Evolutionary conservation across 495 filamentous ascomycete genomes (phyloP), one percentile per base, ranked within the genome.

Genomic region (Corynascus novoguineensis): DNA sequence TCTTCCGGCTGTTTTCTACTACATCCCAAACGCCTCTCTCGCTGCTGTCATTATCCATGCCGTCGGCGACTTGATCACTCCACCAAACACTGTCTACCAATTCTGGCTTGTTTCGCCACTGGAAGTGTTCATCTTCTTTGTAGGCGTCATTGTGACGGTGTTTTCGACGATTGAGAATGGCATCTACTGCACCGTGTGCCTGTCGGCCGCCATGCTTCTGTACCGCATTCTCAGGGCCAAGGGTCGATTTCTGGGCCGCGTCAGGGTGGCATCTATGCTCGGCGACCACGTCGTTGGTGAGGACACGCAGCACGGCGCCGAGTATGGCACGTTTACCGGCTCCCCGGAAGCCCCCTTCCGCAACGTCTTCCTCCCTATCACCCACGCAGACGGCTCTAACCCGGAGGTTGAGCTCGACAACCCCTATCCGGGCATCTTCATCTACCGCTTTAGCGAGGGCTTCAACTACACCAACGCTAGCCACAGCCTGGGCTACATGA

Each of bases 21-120:
- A 90, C 72, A 97, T 98, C 61, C 90, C 93, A 3, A 86, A 81
- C 57, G 84, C 93, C 3, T 78, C 83, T 6, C 82, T 98, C n/a
- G 80, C 95, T 8, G 93, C 85, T 46, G 90, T 98, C 67, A 98
- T 98, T 61, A 97, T 98, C 66, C 93, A 98, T 67, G 93, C 95
- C 21, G 93, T 98, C 22, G 89, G 90, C 55, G 93, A 98, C 64
- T 71, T 98, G 47, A 92, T 98, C 72, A 97, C 95, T 0, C 83
- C 92, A 2, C 93, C 95, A 7, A 92, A 96, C 66, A 90, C 87
- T 1, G 79, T 97, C 7, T 97, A 97, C 72, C 88, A 93, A 67
- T 98, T 98, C 76, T 98, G 95, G 93, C 77, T 85, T 9, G 86
- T 96, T 12, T 91, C 88, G 6, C 93, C 95, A 0, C 65, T 97